Evolutionary conservation across 805 yeast species (phyloP).

Genomic region (Saccharomycopsis sp.): DNA sequence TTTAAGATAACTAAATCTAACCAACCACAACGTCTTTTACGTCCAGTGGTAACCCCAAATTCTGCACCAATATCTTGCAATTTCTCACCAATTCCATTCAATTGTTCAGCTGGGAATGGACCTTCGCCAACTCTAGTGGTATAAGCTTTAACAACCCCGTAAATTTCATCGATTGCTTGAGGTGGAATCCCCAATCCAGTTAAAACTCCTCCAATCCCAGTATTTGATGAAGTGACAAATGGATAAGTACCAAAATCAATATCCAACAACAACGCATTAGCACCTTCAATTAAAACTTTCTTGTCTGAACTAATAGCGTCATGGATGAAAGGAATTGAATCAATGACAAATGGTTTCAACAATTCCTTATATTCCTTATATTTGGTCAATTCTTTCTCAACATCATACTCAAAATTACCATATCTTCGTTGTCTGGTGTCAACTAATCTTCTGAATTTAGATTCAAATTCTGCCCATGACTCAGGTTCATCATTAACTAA

Average conservation of each 20-base stretch:
- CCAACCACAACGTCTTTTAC: constrained; percentile 99
- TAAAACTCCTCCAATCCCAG: constrained; percentile 96
- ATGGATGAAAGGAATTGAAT: constrained; percentile 80
- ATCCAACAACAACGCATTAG: constrained; percentile 96
- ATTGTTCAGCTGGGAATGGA: constrained; percentile 97
- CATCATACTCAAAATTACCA: constrained; percentile 86
- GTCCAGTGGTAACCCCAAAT: constrained; percentile 96
- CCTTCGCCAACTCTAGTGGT: constrained; percentile 99
- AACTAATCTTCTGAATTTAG: constrained; percentile 67
- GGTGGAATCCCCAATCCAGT: constrained; percentile 99
- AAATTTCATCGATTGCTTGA: constrained; percentile 63
- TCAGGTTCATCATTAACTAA: constrained; percentile 82
- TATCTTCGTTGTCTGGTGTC: constrained; percentile 82
- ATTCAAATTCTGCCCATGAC: constrained; percentile 88
- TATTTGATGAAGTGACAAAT: constrained; percentile 89
- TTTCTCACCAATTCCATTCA: constrained; percentile 78
- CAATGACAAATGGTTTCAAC: constrained; percentile 88
- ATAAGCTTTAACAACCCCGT: constrained; percentile 97
- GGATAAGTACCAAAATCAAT: constrained; percentile 98
- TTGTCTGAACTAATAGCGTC: constrained; percentile 68
- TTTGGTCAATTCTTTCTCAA: constrained; percentile 68
- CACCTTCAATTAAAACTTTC: constrained; percentile 93
- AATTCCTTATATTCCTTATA: constrained; percentile 68
- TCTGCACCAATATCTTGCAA: constrained; percentile 92
- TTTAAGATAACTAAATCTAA: constrained; percentile 90